Percentiles rank a stretch among this genome's conserved stretches.
These are phyloP conservation scores for Aspergillus bridgeri DNA, from an alignment of 495 filamentous ascomycete genomes.

Conservation along the genomic window DNA sequence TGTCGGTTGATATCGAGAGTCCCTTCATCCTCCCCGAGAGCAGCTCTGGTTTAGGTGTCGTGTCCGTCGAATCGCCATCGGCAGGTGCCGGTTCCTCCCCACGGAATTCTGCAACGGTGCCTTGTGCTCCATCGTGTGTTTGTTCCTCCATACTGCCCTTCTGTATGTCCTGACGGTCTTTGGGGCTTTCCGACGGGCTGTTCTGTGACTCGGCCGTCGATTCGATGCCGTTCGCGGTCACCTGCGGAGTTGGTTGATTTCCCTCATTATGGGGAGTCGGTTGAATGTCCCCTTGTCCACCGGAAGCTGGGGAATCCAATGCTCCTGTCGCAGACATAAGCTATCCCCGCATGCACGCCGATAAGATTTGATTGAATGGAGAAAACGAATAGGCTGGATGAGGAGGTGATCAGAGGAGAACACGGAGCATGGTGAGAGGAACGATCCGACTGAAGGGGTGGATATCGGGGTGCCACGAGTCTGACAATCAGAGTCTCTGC, in stretches of 20 bases:
- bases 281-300: constrained; percentile 26
- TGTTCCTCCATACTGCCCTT: constrained; percentile 19
- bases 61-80: constrained; percentile 12
- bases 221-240: constrained; percentile 16
- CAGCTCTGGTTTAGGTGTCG: constrained; percentile 21
- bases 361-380: constrained; percentile 40
- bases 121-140: constrained; percentile 5
- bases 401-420: constrained; percentile 17
- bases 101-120: constrained; percentile 1
- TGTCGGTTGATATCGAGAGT: constrained; percentile 33
- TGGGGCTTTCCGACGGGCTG: constrained; percentile 11
- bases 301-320: constrained; percentile 23
- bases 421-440: constrained; percentile 23
- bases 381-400: constrained; percentile 61
- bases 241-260: constrained; percentile 14
- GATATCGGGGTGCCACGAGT: constrained; percentile 5
- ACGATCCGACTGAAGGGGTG: constrained; percentile 5
- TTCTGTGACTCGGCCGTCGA: constrained; percentile 22
- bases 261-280: constrained; percentile 19
- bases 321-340: constrained; percentile 39
- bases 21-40: constrained; percentile 32
- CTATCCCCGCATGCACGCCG: constrained; percentile 30
- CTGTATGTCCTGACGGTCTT: constrained; percentile 5
- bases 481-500: background rate
- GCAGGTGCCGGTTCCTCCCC: constrained; percentile 6